These are phyloP conservation scores for Citrus unshiu DNA, from an alignment of 345 rosid genomes.

Conservation along the genomic window DNA sequence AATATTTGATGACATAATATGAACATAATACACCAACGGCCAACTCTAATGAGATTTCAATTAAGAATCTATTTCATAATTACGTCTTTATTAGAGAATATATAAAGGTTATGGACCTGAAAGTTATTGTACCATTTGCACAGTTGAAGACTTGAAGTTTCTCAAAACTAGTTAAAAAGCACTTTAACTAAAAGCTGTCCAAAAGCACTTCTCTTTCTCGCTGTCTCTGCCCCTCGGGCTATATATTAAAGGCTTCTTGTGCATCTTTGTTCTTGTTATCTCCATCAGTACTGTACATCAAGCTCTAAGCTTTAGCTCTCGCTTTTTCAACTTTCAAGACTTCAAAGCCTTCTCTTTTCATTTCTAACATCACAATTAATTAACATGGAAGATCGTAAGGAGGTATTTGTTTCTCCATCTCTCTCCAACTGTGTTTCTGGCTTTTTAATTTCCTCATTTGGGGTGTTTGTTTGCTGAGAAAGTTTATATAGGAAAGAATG, in stretches of 20 bases:
- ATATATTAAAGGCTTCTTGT: background rate
- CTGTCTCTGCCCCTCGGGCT: background rate
- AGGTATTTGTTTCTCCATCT: slow-evolving; percentile 29
- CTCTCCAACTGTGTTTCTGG: background rate
- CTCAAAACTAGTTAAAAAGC: background rate
- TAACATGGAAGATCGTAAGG: slow-evolving; percentile 60
- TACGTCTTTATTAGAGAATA: background rate
- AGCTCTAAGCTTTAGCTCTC: background rate
- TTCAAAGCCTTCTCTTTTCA: background rate
- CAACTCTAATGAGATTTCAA: no score
- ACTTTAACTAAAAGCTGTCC: background rate
- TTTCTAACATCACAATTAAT: background rate
- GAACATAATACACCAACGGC: no score
- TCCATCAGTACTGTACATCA: background rate
- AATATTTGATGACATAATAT: no score
- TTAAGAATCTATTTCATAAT: no score
- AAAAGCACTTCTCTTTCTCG: background rate
- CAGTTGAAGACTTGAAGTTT: background rate
- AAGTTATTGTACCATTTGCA: background rate
- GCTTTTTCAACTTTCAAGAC: background rate
- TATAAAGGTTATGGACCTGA: background rate
- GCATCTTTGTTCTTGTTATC: background rate
- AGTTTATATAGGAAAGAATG: background rate
- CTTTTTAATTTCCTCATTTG: background rate
- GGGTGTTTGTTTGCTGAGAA: background rate